Conservation (phyloP, 768 basidiomycete species). For the Pseudohyphozyma bogoriensis region DNA sequence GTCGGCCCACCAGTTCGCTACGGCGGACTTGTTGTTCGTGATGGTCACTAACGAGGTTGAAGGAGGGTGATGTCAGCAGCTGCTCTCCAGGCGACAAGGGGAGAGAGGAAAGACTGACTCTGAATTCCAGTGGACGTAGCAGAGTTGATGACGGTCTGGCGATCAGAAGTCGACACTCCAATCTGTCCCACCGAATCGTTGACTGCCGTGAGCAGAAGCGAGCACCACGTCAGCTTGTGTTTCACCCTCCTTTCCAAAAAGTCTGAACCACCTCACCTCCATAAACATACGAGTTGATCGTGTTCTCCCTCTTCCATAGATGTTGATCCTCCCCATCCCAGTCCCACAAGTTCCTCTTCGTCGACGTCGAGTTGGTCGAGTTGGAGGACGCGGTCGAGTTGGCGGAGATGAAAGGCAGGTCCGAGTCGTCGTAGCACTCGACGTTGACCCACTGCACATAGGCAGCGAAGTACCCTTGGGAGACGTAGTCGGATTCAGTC, state of each 20-base stretch:
- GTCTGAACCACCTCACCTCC: conserved; percentile 15
- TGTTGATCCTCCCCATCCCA: background rate
- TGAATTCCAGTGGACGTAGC: conserved; percentile 23
- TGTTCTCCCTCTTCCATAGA: conserved; percentile 11
- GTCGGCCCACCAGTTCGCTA: conserved; percentile 24
- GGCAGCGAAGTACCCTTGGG: conserved; percentile 34
- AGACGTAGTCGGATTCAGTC: conserved; percentile 29
- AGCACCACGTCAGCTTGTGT: background rate
- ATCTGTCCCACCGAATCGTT: conserved; percentile 25
- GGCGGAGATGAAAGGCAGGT: conserved; percentile 6
- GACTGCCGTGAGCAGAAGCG: too few relatives aligned
- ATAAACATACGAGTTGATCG: conserved; percentile 15
- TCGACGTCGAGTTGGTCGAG: background rate
- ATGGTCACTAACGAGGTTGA: conserved; percentile 11
- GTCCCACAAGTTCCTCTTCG: background rate
- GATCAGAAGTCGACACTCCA: conserved; percentile 7
- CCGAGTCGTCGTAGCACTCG: conserved; percentile 28
- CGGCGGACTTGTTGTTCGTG: conserved; percentile 18
- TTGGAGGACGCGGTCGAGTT: conserved; percentile 4
- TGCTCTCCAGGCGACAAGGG: too few relatives aligned
- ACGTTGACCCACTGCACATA: conserved; percentile 34
- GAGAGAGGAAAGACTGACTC: conserved; percentile 2
- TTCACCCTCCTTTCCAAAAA: background rate
- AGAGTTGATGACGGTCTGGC: conserved; percentile 20
- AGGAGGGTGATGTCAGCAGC: background rate